Base-by-base conservation (phyloP, 1,284 basidiomycete species). In the Vanrija sp. region DNA sequence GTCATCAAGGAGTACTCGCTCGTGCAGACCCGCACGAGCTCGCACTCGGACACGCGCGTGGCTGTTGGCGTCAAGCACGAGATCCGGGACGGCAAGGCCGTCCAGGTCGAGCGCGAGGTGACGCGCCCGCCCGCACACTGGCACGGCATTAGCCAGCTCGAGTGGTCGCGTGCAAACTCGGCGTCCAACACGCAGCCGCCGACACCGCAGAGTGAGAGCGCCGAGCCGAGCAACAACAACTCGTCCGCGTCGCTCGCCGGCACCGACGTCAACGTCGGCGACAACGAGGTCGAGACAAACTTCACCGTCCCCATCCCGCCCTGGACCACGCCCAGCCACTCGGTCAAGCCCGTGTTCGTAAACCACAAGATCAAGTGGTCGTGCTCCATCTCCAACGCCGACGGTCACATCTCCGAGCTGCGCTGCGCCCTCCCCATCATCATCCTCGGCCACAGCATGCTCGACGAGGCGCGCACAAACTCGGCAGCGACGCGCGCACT, bases 341-440 rank as follows among this genome's bases (percentile, higher is more conserved):
- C 78, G 16, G 60, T 76, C 44, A 72, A 78, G 56, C 90, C 90
- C 1, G 84, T 91, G 48, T 78, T 79, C 41, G 80, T 91, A 22
- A 80, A 78, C 6, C 89, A 95, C 75, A 79, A 79, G 64, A 75
- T 79, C 69, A 79, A 80, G 63, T 80, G 79, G 79, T 76, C 73
- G 14, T 77, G 78, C 64, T 78, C 88, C 47, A 86, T 94, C 67
- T 80, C 81, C 57, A 95, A 94, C 67, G 79, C 80, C n/a, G 90
- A 93, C 69, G 89, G 89, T 0, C 90, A 93, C 69, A 86, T 85
- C 1, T 93, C 89, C 3, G 91, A 95, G 75, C 80, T 97, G 19
- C 84, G 92, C 8, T 96, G 92, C 71, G 92, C 91, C 0, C 80
- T 96, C 1, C 93, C 92, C 0, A 77, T 97, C 36, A 83, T 88